These are phyloP conservation scores for Candida andamanensis DNA, from an alignment of 805 yeast genomes.

Conservation along the genomic window DNA sequence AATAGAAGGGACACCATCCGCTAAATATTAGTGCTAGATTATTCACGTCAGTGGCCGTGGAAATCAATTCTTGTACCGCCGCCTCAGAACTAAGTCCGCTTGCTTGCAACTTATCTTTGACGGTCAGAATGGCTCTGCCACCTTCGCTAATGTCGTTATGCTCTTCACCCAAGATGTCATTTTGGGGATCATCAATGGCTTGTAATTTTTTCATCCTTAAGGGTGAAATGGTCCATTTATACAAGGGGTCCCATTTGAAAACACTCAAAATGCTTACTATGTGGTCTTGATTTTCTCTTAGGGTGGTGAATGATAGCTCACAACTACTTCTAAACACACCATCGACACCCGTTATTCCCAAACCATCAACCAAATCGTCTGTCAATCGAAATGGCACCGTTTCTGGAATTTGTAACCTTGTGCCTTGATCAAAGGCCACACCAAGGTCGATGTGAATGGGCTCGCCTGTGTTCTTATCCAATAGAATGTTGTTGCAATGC, in stretches of 20 bases:
- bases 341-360: constrained; percentile 79
- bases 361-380: constrained; percentile 80
- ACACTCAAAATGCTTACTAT: constrained; percentile 82
- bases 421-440: constrained; percentile 94
- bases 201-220: constrained; percentile 53
- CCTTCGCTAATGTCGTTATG: constrained; percentile 64
- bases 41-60: constrained; percentile 62
- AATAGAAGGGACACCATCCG: constrained; percentile 84
- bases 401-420: constrained; percentile 79
- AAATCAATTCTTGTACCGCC: constrained; percentile 71
- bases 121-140: constrained; percentile 68
- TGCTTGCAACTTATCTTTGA: constrained; percentile 61
- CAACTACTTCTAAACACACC: constrained; percentile 74
- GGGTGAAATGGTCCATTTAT: constrained; percentile 87
- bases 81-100: constrained; percentile 78
- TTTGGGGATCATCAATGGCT: constrained; percentile 22
- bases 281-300: constrained; percentile 60
- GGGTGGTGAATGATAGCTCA: constrained; percentile 64
- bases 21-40: constrained; percentile 71
- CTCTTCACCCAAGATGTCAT: constrained; percentile 10
- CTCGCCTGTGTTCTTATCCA: constrained; percentile 82
- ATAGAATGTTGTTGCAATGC: constrained; percentile 81
- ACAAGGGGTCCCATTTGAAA: constrained; percentile 85
- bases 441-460: constrained; percentile 96
- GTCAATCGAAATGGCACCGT: constrained; percentile 91